Conservation (phyloP, 176 grass and related monocot genomes). For the Phragmites australis region DNA sequence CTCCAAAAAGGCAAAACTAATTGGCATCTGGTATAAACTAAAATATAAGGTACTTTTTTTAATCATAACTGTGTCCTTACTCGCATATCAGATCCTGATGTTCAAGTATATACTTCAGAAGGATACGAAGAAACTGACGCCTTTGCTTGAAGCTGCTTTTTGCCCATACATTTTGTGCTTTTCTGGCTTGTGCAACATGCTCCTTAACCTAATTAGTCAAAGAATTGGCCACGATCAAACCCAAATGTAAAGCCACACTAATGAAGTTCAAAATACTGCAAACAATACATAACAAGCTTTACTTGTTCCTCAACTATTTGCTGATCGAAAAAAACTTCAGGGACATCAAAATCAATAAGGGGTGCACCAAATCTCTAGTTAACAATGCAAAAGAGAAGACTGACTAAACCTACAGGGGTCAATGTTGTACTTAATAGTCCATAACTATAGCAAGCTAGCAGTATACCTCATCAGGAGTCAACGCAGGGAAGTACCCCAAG, state of each 20-base stretch:
- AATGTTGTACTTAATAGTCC: not conserved
- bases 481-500: constrained; percentile 72
- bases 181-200: constrained; percentile 88
- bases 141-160: constrained; percentile 96
- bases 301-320: not conserved
- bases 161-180: constrained; percentile 91
- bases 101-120: constrained; percentile 99
- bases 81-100: constrained; percentile 98
- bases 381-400: not conserved
- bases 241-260: not conserved
- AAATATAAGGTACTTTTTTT: not conserved
- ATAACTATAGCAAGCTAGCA: not conserved
- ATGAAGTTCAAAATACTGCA: not conserved
- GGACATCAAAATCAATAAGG: not conserved
- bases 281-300: not conserved
- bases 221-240: not conserved
- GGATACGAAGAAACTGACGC: constrained; percentile 84
- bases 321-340: not conserved
- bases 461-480: constrained; percentile 80
- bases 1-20: not conserved
- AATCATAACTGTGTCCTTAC: constrained; percentile 54
- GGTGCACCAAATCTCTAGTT: not conserved
- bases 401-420: not conserved
- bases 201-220: constrained; percentile 68
- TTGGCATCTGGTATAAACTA: not conserved